Base-by-base conservation (phyloP, 2,329 filamentous ascomycete genomes). In the Ophiosphaerella herpotricha region DNA sequence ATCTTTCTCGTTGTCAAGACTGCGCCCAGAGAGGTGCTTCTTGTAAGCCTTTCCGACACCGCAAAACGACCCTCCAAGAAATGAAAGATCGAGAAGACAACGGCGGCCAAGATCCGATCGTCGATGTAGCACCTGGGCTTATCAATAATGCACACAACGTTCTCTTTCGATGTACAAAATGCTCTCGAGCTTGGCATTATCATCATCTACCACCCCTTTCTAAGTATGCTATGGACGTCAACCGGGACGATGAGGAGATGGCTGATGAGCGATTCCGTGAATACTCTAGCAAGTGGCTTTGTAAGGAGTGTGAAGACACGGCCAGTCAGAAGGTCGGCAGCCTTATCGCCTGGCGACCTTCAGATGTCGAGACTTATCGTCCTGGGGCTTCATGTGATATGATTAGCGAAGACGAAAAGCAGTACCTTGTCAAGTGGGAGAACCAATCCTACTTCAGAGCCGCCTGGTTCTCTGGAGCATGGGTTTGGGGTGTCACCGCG, bases 341-440 rank as follows among this genome's bases (percentile, higher is more conserved):
- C n/a, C 74, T 99, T 5, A 86, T 97, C 45, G 91, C 93, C 12
- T 99, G 94, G 94, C 85, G 93, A 51, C 91, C 91, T 0, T 70
- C 78, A 0, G 77, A 88, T 60, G 75, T 82, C 21, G 78, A 84
- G 11, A 74, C 73, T 1, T 86, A 87, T 60, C 71, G 75, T 12
- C 67, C 78, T 4, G 83, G 81, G 2, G 77, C 80, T 44, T 75
- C 77, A 1, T 79, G 80, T 40, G 75, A 84, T 24, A 75, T 82
- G 45, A 75, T 90, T n/a, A 72, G 75, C 9, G 88, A 94, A 64
- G 88, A 91, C 46, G 80, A 89, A n/a, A 92, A 92, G 58, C 91
- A 97, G 60, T 99, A 97, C 65, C 82, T 99, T 2, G 77, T 99
- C 61, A 96, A 94, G 68, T 97, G 92, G 90, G 85, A 88, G 38